Percentiles rank a stretch among this genome's conserved stretches.
Conservation (phyloP, 2,329 filamentous ascomycete species). For the Phialophora macrospora region DNA sequence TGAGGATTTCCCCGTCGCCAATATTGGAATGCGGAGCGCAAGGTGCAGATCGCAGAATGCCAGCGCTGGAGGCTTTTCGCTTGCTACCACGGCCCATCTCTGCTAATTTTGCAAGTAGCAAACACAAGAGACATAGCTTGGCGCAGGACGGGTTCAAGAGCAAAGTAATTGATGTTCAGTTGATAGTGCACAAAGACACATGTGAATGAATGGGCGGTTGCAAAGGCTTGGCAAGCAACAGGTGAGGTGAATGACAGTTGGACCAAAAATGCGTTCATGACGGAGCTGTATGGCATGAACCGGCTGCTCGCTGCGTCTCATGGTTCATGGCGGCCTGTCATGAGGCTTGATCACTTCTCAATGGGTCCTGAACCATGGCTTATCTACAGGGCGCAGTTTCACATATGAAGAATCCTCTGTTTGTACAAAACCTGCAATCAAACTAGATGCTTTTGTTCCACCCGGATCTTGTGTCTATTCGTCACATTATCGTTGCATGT, state of each 20-base stretch:
- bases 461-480: conserved; percentile 20
- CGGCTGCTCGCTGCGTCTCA: background rate
- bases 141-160: background rate
- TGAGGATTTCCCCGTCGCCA: conserved; percentile 3
- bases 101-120: background rate
- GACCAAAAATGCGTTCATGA: background rate
- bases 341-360: background rate
- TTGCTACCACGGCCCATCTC: background rate
- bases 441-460: conserved; percentile 9
- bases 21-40: background rate
- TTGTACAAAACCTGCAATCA: conserved; percentile 15
- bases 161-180: background rate
- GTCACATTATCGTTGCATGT: conserved; percentile 8
- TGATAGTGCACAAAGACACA: background rate
- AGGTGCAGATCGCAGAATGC: background rate
- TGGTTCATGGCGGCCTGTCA: background rate
- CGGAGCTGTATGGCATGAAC: background rate
- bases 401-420: conserved; percentile 7
- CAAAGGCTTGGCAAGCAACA: background rate
- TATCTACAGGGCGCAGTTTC: background rate
- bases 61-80: conserved; percentile 4
- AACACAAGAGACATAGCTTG: background rate
- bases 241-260: background rate
- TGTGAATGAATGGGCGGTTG: background rate
- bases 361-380: background rate